Evolutionary conservation across 179 eudicot genomes (phyloP), one percentile per base, ranked within the genome.

Genomic region (Pouteria campechiana): DNA sequence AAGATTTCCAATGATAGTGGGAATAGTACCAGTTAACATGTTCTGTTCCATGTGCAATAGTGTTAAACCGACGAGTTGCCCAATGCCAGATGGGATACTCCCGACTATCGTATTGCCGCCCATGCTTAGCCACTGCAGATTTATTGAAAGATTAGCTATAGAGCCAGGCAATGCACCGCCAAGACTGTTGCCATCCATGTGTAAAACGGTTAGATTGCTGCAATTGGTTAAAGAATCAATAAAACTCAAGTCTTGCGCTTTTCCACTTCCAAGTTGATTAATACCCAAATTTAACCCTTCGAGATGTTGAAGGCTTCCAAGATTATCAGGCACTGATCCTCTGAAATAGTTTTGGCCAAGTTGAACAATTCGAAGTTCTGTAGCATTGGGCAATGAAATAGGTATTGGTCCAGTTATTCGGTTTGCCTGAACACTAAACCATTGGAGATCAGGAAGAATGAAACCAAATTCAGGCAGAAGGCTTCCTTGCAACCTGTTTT

Each of bases 281-380:
- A 14, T 25, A 0, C 15, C 41, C 14, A 67, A 19, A 3, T 1
- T 13, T 17, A 61, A 18, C 4, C 8, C 0, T 4, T 12, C 2
- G 16, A 61, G 41, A 2, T 29, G 16, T 0, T 9, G 1, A 6
- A 61, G n/a, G n/a, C n/a, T n/a, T n/a, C n/a, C n/a, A n/a, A n/a
- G n/a, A n/a, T n/a, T n/a, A n/a, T n/a, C n/a, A 11, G 68, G 57
- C 11, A 68, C 42, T n/a, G 32, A 31, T 4, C 74, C 74, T 10
- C 0, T 4, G 19, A 68, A 37, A 2, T 16, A 11, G 18, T 68
- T 63, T 4, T 2, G 1, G 1, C 17, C 4, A 3, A 68, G 5
- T 1, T 37, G 39, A 4, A 68, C 31, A 4, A 1, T 3, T 12
- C 9, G 2, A 9, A 68, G 51, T 9, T 23, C 35, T 1, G 74